Percentiles rank a stretch among this genome's conserved stretches.
phyloP scores from a whole-genome alignment of 169 alveolate species.

The Cryptosporidium meleagridis region DNA sequence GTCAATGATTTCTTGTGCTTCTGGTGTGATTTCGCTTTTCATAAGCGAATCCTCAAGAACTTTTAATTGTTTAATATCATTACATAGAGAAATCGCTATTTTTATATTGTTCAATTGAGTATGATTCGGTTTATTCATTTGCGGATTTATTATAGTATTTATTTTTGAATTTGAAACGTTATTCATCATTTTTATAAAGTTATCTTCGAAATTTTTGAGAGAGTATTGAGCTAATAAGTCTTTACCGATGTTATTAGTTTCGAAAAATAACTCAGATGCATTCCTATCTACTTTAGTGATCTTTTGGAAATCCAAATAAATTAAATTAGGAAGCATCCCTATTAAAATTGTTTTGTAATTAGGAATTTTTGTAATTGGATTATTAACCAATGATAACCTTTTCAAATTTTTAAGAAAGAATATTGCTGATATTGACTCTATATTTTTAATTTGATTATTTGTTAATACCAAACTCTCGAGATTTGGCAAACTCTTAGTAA shows the following conservation, averaged over 20 bases:
- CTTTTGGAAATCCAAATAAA: constrained; percentile 83
- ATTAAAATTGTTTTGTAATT: constrained; percentile 81
- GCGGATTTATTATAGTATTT: not conserved
- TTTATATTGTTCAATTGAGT: constrained; percentile 28
- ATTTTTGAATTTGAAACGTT: not conserved
- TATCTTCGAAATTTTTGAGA: not conserved
- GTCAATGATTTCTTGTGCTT: constrained; percentile 32
- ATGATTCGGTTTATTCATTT: not conserved
- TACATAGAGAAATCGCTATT: constrained; percentile 37
- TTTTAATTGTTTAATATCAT: constrained; percentile 7
- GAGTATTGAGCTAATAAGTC: constrained; percentile 19
- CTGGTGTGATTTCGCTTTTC: constrained; percentile 16
- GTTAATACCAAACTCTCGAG: constrained; percentile 88
- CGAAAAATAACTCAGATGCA: constrained; percentile 76
- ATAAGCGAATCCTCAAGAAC: constrained; percentile 22
- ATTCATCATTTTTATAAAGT: not conserved
- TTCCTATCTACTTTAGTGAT: constrained; percentile 81
- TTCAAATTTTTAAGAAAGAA: constrained; percentile 57
- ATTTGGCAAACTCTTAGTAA: constrained; percentile 79
- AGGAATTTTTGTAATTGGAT: constrained; percentile 80
- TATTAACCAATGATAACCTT: constrained; percentile 80
- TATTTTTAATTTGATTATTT: constrained; percentile 84
- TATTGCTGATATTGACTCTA: constrained; percentile 75
- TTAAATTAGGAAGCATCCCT: constrained; percentile 80
- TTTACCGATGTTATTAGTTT: constrained; percentile 46